Conservation (phyloP, 768 basidiomycete genomes). For the Boletus edulis region DNA sequence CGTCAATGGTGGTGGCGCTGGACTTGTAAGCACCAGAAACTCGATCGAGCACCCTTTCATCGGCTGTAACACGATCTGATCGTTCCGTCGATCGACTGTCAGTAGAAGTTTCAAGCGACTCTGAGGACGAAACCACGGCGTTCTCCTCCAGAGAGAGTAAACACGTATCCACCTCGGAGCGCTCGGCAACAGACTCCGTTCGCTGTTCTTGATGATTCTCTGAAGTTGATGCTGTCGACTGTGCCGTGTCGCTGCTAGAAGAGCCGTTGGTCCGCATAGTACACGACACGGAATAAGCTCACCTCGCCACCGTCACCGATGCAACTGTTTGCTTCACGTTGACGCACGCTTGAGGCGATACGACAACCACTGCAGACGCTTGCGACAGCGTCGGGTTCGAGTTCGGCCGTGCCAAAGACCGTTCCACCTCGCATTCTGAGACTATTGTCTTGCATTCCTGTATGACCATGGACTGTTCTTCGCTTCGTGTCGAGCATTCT, state of each 20-base stretch:
- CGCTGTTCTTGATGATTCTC: background rate
- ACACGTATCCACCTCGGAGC: background rate
- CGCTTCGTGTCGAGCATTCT: background rate
- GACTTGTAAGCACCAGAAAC: background rate
- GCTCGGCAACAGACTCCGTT: background rate
- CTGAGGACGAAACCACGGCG: background rate
- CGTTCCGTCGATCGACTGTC: background rate
- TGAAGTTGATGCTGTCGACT: background rate
- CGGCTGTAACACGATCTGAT: background rate
- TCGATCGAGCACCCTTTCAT: background rate
- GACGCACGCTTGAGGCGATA: constrained; percentile 1
- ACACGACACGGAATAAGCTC: background rate
- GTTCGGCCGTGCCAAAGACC: background rate
- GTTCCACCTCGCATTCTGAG: background rate
- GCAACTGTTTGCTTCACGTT: background rate
- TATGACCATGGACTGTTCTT: background rate
- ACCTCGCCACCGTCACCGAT: background rate
- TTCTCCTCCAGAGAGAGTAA: background rate
- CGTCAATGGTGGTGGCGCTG: background rate
- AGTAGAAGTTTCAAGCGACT: background rate
- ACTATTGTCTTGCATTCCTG: background rate
- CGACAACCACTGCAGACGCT: background rate
- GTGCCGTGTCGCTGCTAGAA: background rate
- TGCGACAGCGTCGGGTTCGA: background rate
- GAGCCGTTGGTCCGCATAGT: background rate